Conservation (phyloP, 495 filamentous ascomycete species). For the Neurospora intermedia region DNA sequence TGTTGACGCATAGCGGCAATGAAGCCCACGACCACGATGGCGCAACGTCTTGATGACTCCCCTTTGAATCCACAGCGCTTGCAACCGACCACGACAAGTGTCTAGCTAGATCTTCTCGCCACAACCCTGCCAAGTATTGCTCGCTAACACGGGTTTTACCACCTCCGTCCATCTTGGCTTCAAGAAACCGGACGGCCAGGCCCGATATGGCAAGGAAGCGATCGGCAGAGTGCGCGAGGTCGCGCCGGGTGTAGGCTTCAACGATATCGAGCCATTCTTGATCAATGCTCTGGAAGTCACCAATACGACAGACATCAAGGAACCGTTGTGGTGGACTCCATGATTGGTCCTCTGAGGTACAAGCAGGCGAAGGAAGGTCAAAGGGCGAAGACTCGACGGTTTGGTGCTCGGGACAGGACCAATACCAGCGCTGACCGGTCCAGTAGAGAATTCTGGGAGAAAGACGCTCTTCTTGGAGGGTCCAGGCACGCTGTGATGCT, state of each 20-base stretch:
- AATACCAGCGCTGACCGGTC: constrained; percentile 21
- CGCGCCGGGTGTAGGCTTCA: constrained; percentile 20
- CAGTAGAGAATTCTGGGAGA: constrained; percentile 24
- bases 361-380: not conserved
- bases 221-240: constrained; percentile 17
- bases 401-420: constrained; percentile 22
- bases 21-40: constrained; percentile 25
- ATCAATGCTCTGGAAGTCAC: constrained; percentile 15
- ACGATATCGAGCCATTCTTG: constrained; percentile 26
- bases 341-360: not conserved
- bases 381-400: constrained; percentile 11
- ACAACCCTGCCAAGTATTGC: constrained; percentile 21
- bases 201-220: constrained; percentile 22
- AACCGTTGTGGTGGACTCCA: constrained; percentile 20
- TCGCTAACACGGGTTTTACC: constrained; percentile 10
- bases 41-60: constrained; percentile 16
- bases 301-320: constrained; percentile 16
- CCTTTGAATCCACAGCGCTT: constrained; percentile 5
- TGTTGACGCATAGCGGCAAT: constrained; percentile 13
- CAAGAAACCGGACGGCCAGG: constrained; percentile 23
- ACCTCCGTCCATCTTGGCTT: constrained; percentile 14
- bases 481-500: constrained; percentile 20
- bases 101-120: constrained; percentile 19
- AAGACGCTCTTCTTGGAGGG: constrained; percentile 23
- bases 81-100: constrained; percentile 21